phyloP scores from a whole-genome alignment of 345 rosid species.

The Ceriops tagal region DNA sequence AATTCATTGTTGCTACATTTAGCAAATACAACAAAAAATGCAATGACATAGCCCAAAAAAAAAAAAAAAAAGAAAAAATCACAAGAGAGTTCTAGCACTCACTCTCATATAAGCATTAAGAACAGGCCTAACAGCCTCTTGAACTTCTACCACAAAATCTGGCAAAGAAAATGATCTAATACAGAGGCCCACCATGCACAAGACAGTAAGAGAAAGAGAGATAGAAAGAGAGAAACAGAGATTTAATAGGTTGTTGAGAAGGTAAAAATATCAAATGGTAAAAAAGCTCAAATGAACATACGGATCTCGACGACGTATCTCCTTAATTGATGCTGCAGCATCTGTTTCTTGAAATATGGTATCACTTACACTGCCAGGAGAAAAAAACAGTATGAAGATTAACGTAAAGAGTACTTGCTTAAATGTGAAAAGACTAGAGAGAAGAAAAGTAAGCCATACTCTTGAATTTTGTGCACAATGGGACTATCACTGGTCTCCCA shows the following conservation, averaged over 20 bases:
- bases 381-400: slow-evolving; percentile 13
- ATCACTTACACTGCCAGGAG: slow-evolving; percentile 71
- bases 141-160: slow-evolving; percentile 82
- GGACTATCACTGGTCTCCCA: slow-evolving; percentile 98
- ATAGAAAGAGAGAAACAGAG: neutral
- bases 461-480: slow-evolving; percentile 92
- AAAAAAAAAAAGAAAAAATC: neutral
- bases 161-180: slow-evolving; percentile 85
- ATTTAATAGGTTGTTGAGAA: neutral
- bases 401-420: neutral
- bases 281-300: slow-evolving; percentile 36
- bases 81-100: slow-evolving; percentile 9
- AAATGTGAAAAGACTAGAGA: neutral
- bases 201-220: neutral
- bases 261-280: slow-evolving; percentile 6
- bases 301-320: slow-evolving; percentile 87
- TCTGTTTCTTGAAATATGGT: slow-evolving; percentile 80
- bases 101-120: slow-evolving; percentile 81
- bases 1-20: too few species aligned
- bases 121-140: slow-evolving; percentile 79
- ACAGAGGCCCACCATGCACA: slow-evolving; percentile 17
- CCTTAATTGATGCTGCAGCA: slow-evolving; percentile 78
- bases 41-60: neutral
- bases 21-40: neutral
- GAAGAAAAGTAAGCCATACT: slow-evolving; percentile 45